Evolutionary conservation across 148 eudicot species (phyloP), one percentile per base, ranked within the genome.

Genomic region (Rheum nobile): DNA sequence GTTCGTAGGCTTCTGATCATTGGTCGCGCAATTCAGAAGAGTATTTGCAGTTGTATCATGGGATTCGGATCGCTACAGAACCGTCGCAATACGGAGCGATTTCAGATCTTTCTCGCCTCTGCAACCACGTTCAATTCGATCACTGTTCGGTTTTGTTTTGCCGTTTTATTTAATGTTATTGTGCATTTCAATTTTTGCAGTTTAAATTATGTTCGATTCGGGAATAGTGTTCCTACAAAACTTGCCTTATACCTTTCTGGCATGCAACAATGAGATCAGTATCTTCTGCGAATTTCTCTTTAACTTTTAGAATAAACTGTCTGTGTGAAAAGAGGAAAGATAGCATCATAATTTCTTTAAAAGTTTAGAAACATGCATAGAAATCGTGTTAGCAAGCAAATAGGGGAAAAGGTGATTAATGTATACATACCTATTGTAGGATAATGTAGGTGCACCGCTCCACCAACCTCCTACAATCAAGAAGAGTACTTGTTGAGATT

Each of bases 171-270:
- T n/a, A n/a, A n/a, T n/a, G n/a, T n/a, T n/a, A n/a, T n/a, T n/a
- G n/a, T n/a, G n/a, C n/a, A n/a, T n/a, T n/a, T n/a, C n/a, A n/a
- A n/a, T n/a, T n/a, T n/a, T n/a, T n/a, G n/a, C n/a, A n/a, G n/a
- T n/a, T n/a, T n/a, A n/a, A n/a, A n/a, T n/a, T n/a, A n/a, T n/a
- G n/a, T n/a, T n/a, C n/a, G n/a, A n/a, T n/a, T n/a, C n/a, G n/a
- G n/a, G n/a, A n/a, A n/a, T n/a, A n/a, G n/a, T n/a, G n/a, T n/a
- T n/a, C n/a, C n/a, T n/a, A n/a, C n/a, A n/a, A n/a, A n/a, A n/a
- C n/a, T 65, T 34, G 90, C 96, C 97, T 95, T 77, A 95, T 83
- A 80, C 99, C 99, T 80, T 95, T 95, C 84, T 95, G 97, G 79
- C 97, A 95, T 24, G 96, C 94, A 78, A 95, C 90, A 78, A 95